Percentiles rank a stretch among this genome's conserved stretches.
Evolutionary conservation across 179 eudicot genomes (phyloP).

Genomic region (Beta lomatogona): DNA sequence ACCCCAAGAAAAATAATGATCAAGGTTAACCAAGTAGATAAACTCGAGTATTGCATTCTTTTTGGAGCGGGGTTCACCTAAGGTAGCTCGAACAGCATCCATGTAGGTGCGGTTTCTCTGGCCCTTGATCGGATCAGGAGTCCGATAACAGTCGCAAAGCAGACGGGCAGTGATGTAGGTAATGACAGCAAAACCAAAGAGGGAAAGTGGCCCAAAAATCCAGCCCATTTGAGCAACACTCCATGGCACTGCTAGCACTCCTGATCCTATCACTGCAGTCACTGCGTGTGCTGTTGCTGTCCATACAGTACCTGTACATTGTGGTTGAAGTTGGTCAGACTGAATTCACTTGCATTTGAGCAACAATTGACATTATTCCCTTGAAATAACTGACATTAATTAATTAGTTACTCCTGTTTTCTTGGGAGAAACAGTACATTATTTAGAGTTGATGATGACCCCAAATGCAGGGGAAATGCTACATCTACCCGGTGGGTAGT

Average conservation of each 20-base stretch:
- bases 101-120: constrained; percentile 57
- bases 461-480: too few relatives aligned
- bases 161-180: constrained; percentile 55
- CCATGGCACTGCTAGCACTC: constrained; percentile 60
- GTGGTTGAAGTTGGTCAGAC: neutral
- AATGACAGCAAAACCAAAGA: constrained; percentile 47
- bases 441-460: too few relatives aligned
- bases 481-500: too few relatives aligned
- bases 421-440: too few relatives aligned
- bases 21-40: neutral
- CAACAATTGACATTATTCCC: too few relatives aligned
- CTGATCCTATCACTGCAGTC: constrained; percentile 63
- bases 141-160: constrained; percentile 50
- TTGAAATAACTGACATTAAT: too few relatives aligned
- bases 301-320: constrained; percentile 46
- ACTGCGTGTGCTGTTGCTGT: constrained; percentile 63
- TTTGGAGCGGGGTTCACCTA: constrained; percentile 23
- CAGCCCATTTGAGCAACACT: constrained; percentile 59
- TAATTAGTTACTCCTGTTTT: too few relatives aligned
- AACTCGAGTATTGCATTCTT: too few relatives aligned
- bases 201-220: constrained; percentile 51
- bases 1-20: neutral
- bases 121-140: constrained; percentile 51
- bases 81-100: constrained; percentile 41
- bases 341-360: neutral